Evolutionary conservation across 2,329 filamentous ascomycete species (phyloP), one percentile per base, ranked within the genome.

Genomic region (Claviceps quebecensis): DNA sequence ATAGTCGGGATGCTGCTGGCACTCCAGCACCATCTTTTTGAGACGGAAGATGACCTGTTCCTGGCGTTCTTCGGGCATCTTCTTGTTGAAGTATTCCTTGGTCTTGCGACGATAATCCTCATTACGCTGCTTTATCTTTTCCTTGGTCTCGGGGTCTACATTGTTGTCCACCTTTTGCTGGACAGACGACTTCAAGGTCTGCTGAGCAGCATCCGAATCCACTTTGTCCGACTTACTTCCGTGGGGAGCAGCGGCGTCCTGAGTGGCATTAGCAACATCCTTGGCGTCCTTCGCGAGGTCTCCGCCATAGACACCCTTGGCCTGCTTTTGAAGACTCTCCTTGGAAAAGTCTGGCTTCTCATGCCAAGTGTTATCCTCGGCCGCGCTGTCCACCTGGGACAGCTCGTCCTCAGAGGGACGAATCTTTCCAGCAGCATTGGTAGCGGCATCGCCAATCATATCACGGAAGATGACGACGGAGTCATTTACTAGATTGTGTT

Each of bases 1-100:
- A 68, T 97, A 98, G 61, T 98, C 91, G 53, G 87, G 80, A 63
- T 97, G 93, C 52, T 91, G 87, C 71, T 98, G 93, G 60, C 95
- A 89, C 69, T 98, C 93, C 45, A 96, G 82, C 40, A 98, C 73
- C 86, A 97, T 95, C 80, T 97, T 97, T 81, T 81, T 98, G 58
- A 98, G 71, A 39, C 93, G 86, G 78, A 83, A 95, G 60, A 96
- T 83, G 52, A 83, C 84, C 73, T 95, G 89, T 7, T 97, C 89
- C 54, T 90, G 88, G 54, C 93, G 88, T 67, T 97, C 90, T 68
- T 91, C 73, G 1, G 93, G 90, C 69, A 98, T 77, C 76, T 97
- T 98, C 61, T 83, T 78, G 59, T 80, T 76, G 51, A 96, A 72
- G 65, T 97, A 97, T 58, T 86, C 80, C 63, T 77, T 81, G 26